These are phyloP conservation scores for Boletus rufocinnamomeus DNA, from an alignment of 768 basidiomycete species.

Conservation along the genomic window DNA sequence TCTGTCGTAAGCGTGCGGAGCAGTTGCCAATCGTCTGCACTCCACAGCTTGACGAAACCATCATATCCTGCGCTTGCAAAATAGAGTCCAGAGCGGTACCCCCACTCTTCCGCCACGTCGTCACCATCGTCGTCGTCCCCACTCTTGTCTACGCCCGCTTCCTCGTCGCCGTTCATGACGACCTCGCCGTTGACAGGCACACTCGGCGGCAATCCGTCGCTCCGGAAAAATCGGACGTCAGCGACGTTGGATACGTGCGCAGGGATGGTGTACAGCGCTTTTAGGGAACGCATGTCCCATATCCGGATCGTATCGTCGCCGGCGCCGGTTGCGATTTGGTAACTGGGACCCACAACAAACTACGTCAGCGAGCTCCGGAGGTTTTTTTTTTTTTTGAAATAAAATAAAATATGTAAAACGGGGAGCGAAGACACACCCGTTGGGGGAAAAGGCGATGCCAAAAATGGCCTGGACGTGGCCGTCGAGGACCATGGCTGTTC, in stretches of 20 bases:
- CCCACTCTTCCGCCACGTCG: constrained; percentile 59
- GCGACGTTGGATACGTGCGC: constrained; percentile 95
- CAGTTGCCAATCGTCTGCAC: constrained; percentile 96
- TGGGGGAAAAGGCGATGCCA: constrained; percentile 90
- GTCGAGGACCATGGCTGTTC: constrained; percentile 97
- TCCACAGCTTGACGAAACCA: constrained; percentile 94
- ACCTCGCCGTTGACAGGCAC: constrained; percentile 46
- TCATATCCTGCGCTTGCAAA: constrained; percentile 95
- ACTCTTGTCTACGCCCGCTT: constrained; percentile 30
- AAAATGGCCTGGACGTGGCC: constrained; percentile 95
- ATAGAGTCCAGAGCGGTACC: constrained; percentile 86
- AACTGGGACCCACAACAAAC: constrained; percentile 48
- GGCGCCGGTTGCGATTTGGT: constrained; percentile 96
- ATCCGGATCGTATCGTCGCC: constrained; percentile 98
- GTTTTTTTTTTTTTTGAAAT: background rate
- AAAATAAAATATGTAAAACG: background rate
- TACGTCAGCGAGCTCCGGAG: constrained; percentile 14
- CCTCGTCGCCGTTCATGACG: constrained; percentile 47
- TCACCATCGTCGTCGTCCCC: constrained; percentile 31
- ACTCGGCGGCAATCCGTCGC: constrained; percentile 51
- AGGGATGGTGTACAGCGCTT: constrained; percentile 93
- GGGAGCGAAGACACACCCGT: constrained; percentile 63
- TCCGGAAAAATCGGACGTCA: constrained; percentile 92
- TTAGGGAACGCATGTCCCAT: constrained; percentile 96
- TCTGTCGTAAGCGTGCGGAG: constrained; percentile 88